A percentile compares a stretch with the other conserved stretches of the same genome.
These are phyloP conservation scores for Aureobasidium sp. DNA, from an alignment of 2,329 filamentous ascomycete genomes.

Conservation along the genomic window DNA sequence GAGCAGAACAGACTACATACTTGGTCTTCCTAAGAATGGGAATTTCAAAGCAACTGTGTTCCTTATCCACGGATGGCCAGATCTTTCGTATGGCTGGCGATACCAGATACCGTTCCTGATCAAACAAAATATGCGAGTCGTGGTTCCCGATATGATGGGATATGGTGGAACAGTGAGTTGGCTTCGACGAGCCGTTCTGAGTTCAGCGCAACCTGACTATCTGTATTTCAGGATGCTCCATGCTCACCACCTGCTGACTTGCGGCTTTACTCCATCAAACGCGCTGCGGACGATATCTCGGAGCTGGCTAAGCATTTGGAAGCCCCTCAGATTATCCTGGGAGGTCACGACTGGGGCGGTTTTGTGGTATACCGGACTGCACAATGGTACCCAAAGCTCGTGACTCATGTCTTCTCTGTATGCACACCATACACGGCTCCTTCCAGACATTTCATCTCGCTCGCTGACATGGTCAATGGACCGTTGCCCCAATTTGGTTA, in stretches of 20 bases:
- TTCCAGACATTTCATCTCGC: slow-evolving; percentile 34
- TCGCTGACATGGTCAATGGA: slow-evolving; percentile 53
- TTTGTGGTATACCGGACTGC: slow-evolving; percentile 66
- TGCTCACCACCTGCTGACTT: slow-evolving; percentile 15
- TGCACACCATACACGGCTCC: slow-evolving; percentile 62
- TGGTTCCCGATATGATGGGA: slow-evolving; percentile 80
- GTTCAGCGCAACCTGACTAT: background rate
- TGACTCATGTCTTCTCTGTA: slow-evolving; percentile 69
- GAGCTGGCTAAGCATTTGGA: slow-evolving; percentile 57
- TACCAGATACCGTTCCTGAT: slow-evolving; percentile 76
- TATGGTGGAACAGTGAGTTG: slow-evolving; percentile 61
- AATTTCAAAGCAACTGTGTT: slow-evolving; percentile 48
- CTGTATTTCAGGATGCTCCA: slow-evolving; percentile 12
- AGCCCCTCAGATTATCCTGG: slow-evolving; percentile 61
- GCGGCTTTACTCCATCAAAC: slow-evolving; percentile 41
- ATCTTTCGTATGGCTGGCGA: slow-evolving; percentile 78
- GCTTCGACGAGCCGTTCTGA: background rate
- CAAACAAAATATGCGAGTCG: slow-evolving; percentile 65
- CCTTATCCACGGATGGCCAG: slow-evolving; percentile 71
- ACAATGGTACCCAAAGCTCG: slow-evolving; percentile 63
- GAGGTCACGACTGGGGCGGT: slow-evolving; percentile 92
- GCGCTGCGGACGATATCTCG: slow-evolving; percentile 65
- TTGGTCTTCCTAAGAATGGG: slow-evolving; percentile 39
- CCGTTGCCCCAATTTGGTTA: slow-evolving; percentile 68
- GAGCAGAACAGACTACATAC: slow-evolving; percentile 41